Conservation (phyloP, 2,329 filamentous ascomycete species). For the Ceratocystis ficicola region DNA sequence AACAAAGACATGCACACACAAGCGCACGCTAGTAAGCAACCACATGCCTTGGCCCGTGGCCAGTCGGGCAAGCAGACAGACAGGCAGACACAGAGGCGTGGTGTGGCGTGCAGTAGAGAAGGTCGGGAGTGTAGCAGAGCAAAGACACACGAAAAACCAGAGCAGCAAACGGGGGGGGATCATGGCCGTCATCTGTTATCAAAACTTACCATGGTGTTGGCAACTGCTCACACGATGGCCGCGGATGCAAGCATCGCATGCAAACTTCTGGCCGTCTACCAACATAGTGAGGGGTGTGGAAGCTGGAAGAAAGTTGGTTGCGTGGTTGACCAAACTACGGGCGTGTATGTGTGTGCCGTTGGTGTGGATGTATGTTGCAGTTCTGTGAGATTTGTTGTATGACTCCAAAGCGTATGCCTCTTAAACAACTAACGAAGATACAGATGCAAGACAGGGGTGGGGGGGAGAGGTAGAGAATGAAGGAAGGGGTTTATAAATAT, state of each 20-base stretch:
- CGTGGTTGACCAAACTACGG: neutral
- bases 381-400: conserved; percentile 5
- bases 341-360: neutral
- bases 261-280: conserved; percentile 92
- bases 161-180: neutral
- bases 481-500: neutral
- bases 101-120: neutral
- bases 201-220: conserved; percentile 74
- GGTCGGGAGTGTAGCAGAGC: neutral
- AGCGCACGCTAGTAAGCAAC: neutral
- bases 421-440: neutral
- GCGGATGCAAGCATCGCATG: conserved; percentile 94
- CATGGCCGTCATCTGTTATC: neutral
- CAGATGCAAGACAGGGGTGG: neutral
- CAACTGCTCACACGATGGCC: conserved; percentile 98
- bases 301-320: neutral
- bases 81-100: no score
- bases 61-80: neutral
- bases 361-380: neutral
- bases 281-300: conserved; percentile 44
- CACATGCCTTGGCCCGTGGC: neutral
- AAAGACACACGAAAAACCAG: conserved; percentile 2
- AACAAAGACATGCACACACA: neutral
- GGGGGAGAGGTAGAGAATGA: neutral
- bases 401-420: conserved; percentile 7